Percentiles rank a stretch among this genome's conserved stretches.
phyloP scores from a whole-genome alignment of 2,329 filamentous ascomycete species.

The Fusarium metavorans region DNA sequence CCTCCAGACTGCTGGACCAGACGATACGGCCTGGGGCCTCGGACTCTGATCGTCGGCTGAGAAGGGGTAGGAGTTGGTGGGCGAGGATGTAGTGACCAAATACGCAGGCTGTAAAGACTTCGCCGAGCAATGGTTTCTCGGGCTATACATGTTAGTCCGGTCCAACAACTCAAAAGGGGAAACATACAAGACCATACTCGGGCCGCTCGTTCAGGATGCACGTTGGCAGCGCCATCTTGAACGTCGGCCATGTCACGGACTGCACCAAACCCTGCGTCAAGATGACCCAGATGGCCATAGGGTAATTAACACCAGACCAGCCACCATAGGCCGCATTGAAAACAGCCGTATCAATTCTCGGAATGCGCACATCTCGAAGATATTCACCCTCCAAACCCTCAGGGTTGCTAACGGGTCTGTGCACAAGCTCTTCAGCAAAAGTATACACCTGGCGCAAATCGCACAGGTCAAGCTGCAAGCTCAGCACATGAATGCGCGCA shows the following conservation, averaged over 20 bases:
- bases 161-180: neutral
- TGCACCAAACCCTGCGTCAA: conserved; percentile 72
- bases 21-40: conserved; percentile 75
- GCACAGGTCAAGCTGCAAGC: conserved; percentile 71
- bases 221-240: conserved; percentile 72
- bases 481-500: conserved; percentile 68
- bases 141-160: conserved; percentile 55
- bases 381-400: conserved; percentile 52
- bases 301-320: conserved; percentile 84
- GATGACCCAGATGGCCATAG: conserved; percentile 63
- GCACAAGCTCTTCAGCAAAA: conserved; percentile 61
- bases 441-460: conserved; percentile 64
- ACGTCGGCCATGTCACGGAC: conserved; percentile 80
- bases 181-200: conserved; percentile 50
- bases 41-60: conserved; percentile 62
- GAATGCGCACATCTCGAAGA: conserved; percentile 63
- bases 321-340: conserved; percentile 92
- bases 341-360: conserved; percentile 81
- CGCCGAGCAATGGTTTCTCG: conserved; percentile 71
- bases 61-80: conserved; percentile 81
- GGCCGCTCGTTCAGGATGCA: conserved; percentile 56
- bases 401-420: conserved; percentile 60
- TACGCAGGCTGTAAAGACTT: conserved; percentile 90
- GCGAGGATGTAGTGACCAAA: conserved; percentile 95
- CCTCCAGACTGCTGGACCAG: conserved; percentile 89